A percentile compares a stretch with the other conserved stretches of the same genome.
phyloP scores from a whole-genome alignment of 1,284 basidiomycete species.

The Ceratorhiza oryzae-sativae region DNA sequence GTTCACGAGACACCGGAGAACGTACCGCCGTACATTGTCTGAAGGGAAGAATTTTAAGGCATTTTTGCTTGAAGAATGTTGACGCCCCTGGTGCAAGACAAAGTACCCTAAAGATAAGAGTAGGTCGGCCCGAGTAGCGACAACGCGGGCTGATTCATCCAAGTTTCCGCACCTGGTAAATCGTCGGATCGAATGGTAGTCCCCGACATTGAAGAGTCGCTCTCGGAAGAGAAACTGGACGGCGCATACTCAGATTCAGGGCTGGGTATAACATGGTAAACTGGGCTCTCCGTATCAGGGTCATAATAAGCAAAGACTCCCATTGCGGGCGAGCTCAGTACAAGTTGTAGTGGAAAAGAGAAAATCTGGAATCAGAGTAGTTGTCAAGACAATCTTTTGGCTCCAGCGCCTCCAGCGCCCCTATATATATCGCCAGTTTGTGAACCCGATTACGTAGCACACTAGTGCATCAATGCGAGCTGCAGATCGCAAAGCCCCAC shows the following conservation, averaged over 20 bases:
- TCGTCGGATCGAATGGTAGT: background rate
- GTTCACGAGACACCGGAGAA: background rate
- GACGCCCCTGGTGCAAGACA: slow-evolving; percentile 4
- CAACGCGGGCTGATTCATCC: too few species aligned
- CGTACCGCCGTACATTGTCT: background rate
- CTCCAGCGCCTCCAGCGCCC: too few species aligned
- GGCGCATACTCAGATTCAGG: background rate
- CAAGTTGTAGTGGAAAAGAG: too few species aligned
- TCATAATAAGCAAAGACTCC: background rate
- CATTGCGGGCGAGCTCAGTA: background rate
- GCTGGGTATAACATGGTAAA: background rate
- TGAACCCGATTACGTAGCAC: too few species aligned
- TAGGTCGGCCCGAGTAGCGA: too few species aligned
- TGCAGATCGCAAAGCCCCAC: too few species aligned
- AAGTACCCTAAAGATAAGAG: background rate
- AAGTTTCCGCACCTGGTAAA: background rate
- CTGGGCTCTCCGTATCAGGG: background rate
- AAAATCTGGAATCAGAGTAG: too few species aligned
- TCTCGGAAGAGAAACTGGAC: background rate
- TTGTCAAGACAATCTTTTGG: too few species aligned
- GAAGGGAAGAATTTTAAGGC: background rate
- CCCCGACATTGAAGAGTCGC: background rate
- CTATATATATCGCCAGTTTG: too few species aligned
- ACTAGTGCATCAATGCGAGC: too few species aligned
- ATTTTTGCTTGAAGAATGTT: background rate